A percentile compares a stretch with the other conserved stretches of the same genome.
phyloP scores from a whole-genome alignment of 805 yeast genomes.

The Wickerhamiella galacta region DNA sequence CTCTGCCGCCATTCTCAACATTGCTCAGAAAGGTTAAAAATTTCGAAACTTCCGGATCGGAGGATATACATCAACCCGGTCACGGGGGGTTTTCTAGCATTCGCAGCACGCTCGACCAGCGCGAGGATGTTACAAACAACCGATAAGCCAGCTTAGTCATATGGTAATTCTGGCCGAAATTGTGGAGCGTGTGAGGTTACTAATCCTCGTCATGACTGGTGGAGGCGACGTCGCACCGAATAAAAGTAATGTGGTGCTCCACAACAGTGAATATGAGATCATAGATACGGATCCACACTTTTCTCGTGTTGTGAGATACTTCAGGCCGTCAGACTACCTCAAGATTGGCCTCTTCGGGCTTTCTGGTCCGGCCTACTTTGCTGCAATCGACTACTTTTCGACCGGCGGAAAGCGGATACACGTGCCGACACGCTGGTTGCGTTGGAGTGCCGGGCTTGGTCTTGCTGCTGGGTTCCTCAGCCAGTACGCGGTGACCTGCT shows the following conservation, averaged over 20 bases:
- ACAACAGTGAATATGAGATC: constrained; percentile 24
- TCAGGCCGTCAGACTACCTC: constrained; percentile 50
- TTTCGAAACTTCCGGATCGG: too few species aligned
- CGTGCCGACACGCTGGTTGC: constrained; percentile 40
- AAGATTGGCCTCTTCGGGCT: constrained; percentile 32
- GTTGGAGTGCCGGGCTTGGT: constrained; percentile 49
- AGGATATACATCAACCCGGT: too few species aligned
- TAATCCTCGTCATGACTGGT: too few species aligned
- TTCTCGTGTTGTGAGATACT: constrained; percentile 50
- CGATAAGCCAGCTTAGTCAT: too few species aligned
- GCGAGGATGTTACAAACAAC: too few species aligned
- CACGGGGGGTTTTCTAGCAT: too few species aligned
- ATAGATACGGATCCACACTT: constrained; percentile 74
- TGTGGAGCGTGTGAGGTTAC: too few species aligned
- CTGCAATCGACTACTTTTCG: constrained; percentile 31
- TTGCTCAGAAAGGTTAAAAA: too few species aligned
- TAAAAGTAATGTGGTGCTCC: constrained; percentile 15
- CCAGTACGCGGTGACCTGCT: constrained; percentile 48
- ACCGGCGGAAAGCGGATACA: constrained; percentile 32
- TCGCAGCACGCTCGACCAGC: too few species aligned
- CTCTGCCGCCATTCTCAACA: too few species aligned
- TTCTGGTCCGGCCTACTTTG: constrained; percentile 32
- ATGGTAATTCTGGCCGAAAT: too few species aligned
- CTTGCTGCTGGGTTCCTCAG: constrained; percentile 54
- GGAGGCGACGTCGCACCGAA: too few species aligned